These are phyloP conservation scores for Exsudoporus floridanus DNA, from an alignment of 1,284 basidiomycete genomes.

Conservation along the genomic window DNA sequence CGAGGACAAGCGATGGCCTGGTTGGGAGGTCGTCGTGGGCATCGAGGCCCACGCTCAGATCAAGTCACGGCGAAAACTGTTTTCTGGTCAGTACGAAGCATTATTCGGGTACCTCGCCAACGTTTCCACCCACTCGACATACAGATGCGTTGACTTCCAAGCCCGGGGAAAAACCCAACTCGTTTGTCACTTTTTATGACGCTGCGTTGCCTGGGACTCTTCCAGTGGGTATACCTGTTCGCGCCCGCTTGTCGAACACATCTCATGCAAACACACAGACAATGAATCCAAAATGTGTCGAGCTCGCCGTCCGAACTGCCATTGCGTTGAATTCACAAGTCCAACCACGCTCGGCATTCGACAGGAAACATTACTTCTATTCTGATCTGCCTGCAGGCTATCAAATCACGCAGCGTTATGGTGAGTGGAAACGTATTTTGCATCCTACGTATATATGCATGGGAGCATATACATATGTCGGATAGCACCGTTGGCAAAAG, in stretches of 20 bases:
- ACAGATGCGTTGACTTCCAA: conserved; percentile 54
- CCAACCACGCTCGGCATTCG: conserved; percentile 79
- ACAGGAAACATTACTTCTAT: conserved; percentile 99
- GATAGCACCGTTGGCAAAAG: conserved; percentile 75
- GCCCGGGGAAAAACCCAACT: conserved; percentile 62
- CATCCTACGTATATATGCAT: neutral
- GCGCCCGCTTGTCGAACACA: neutral
- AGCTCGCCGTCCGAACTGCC: conserved; percentile 80
- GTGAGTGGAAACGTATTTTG: conserved; percentile 39
- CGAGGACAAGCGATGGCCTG: conserved; percentile 49
- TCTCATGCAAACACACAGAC: conserved; percentile 45
- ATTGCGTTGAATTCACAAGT: conserved; percentile 78
- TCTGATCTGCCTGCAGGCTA: conserved; percentile 92
- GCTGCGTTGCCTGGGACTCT: conserved; percentile 92
- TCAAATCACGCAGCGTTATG: conserved; percentile 96
- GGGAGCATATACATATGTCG: neutral
- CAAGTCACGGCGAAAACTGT: conserved; percentile 84
- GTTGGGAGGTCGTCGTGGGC: conserved; percentile 87
- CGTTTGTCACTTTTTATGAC: conserved; percentile 80
- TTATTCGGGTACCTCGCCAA: neutral
- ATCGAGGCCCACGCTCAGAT: conserved; percentile 97
- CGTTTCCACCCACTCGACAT: conserved; percentile 1
- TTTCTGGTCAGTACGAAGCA: conserved; percentile 64
- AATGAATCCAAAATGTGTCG: conserved; percentile 78
- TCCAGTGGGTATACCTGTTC: conserved; percentile 58